Base-by-base conservation (phyloP, 2,329 filamentous ascomycete genomes). In the Lachnellula subtilissima region DNA sequence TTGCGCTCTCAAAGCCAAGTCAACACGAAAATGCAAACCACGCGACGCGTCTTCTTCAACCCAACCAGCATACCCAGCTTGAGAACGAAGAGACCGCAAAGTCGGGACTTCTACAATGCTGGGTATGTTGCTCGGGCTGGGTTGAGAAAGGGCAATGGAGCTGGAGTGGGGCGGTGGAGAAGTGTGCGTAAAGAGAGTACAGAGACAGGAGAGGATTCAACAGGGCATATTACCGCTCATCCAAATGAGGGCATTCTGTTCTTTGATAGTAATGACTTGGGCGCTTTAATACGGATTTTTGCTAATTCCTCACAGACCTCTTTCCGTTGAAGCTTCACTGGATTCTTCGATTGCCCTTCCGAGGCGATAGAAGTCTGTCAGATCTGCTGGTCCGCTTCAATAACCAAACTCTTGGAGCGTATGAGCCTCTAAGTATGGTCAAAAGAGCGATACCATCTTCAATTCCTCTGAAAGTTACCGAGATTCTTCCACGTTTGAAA, bases 181-280 rank as follows among this genome's bases (percentile, higher is more conserved):
- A 59, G 59, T 47, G 57, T 63, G 53, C 69, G 66, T 52, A 78
- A 72, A 72, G 72, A 76, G 65, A 79, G 73, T 25, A 73, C 74
- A 22, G 68, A 72, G 54, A 72, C 78, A 11, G 83, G 81, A 51
- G 82, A 84, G 62, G 79, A 88, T 65, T 84, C 88, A 61, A 84
- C 84, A 9, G 93, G 94, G 0, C 91, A 97, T 66, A 96, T 97
- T 63, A 76, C 80, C n/a, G 80, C 88, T 11, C 80, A 78, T 2
- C 75, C 86, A 1, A 88, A 92, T 64, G 90, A 97, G 74, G 86
- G 87, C 0, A 85, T 97, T 47, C 72, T 97, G 6, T 99, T 95
- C 75, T 86, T 97, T 67, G 91, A 96, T 70, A 96, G 89, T 92
- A 73, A 69, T 84, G 67, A 25, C 23, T 48, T 28, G 14, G 5